Base-by-base conservation (phyloP, 1,139 yeast species). In the Oligophagozyma castellii region DNA sequence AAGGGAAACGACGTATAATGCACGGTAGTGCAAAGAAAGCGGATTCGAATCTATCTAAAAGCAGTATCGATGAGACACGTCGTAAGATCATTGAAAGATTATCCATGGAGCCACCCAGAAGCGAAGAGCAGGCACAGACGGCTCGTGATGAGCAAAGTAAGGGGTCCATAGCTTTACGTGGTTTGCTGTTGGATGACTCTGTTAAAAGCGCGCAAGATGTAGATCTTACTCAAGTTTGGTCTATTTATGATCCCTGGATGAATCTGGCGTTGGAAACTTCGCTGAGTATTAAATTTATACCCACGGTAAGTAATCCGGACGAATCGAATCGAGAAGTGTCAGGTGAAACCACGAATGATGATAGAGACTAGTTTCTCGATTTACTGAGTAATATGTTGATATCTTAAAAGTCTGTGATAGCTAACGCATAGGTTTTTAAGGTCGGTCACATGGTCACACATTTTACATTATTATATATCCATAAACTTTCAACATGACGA, bases 241-340 rank as follows among this genome's bases (percentile, higher is more conserved):
- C 43, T 4, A 29, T 50, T 2, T 44, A 51, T 24, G 53, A 51
- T 29, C 57, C 57, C 5, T 53, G 57, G 57, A 39, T 48, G 36
- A 46, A 43, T 18, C 33, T 53, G 23, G 56, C 54, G 3, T 35
- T 53, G 15, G 56, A 52, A 24, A 49, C 56, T 2, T 47, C 56
- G 2, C 35, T 53, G 22, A 51, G 55, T 34, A 51, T 51, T 10
- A 51, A 51, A 30, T 50, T 51, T 30, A 38, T 53, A 14, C 57
- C 57, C 3, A 48, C 55, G 2, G 46, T 48, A 10, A 18, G 20
- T 18, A 18, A 18, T 18, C 7, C 20, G 20, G 20, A 18, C 20
- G 10, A 18, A 18, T 18, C 20, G 28, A 12, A 25, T 16, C 1
- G 16, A 26, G 5, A 29, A 29, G 3, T 22, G 27, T 11, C 25